Base-by-base conservation (phyloP, 75 land plant genomes). In the Pseudotsuga menziesii region DNA sequence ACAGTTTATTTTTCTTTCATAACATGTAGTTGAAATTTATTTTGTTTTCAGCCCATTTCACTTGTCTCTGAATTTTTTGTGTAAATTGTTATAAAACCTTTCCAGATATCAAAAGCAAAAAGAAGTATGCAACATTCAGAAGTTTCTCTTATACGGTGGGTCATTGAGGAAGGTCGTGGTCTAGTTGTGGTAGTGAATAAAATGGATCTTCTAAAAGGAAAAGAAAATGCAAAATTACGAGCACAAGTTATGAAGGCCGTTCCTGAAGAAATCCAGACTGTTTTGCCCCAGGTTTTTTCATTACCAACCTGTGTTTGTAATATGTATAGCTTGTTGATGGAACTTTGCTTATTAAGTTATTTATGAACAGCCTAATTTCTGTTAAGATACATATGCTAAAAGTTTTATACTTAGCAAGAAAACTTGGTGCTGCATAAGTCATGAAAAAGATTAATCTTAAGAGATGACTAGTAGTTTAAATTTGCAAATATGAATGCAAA, bases 101-200 rank as follows among this genome's bases (percentile, higher is more conserved):
- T 56, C n/a, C 79, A 96, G 99, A 92, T 94, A 84, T 94, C 98
- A 57, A 82, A 86, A 55, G 75, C 88, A 58, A 86, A 75, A 79
- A 81, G 85, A 19, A 94, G 90, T 62, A 90, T 97, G 98, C 90
- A 86, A 11, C 98, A 97, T 84, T 88, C 93, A 55, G 99, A 97
- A 84, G 92, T 97, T 15, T 86, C 92, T 48, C 89, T 97, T 72
- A 98, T 98, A 41, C 85, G 93, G 73, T 88, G 82, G 85, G 91
- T 97, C 22, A 84, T 91, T 16, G 95, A 97, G 77, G 99, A 97
- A 85, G 99, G 99, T 23, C 93, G 99, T 56, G 96, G 90, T 67
- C 82, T 97, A 41, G 89, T 97, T 44, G 88, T 97, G 12, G 88
- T 97, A 58, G 99, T 97, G 64, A 97, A 97, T 80, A 97, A 97